Conservation (phyloP, 2,329 filamentous ascomycete species). For the Gnomoniopsis sp. region DNA sequence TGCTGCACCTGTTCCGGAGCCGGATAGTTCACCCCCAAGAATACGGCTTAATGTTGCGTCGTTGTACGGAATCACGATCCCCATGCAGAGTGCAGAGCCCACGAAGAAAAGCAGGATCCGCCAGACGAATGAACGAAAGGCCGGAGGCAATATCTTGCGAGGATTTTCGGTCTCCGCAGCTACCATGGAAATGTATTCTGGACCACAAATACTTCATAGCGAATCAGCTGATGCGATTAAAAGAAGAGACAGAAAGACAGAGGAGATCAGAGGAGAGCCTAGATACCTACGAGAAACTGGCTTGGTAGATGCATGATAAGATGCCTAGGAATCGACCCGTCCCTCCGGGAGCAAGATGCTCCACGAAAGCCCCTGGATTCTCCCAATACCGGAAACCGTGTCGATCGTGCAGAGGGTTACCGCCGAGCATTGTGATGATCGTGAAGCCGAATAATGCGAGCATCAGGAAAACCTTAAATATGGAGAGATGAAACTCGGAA, state of each 20-base stretch:
- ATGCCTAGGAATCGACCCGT: slow-evolving; percentile 62
- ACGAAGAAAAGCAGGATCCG: slow-evolving; percentile 65
- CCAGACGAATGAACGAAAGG: slow-evolving; percentile 65
- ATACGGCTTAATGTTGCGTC: slow-evolving; percentile 52
- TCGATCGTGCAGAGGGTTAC: slow-evolving; percentile 36
- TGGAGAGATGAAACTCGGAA: slow-evolving; percentile 43
- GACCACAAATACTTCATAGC: slow-evolving; percentile 54
- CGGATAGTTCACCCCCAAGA: slow-evolving; percentile 42
- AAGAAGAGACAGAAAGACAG: slow-evolving; percentile 8
- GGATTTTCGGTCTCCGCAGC: slow-evolving; percentile 55
- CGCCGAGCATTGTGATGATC: slow-evolving; percentile 42
- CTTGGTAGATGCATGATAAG: slow-evolving; percentile 58
- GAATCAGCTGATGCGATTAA: neutral
- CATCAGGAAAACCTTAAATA: slow-evolving; percentile 35
- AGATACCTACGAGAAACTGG: slow-evolving; percentile 44
- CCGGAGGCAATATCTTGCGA: slow-evolving; percentile 55
- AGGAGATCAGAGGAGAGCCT: too few relatives aligned
- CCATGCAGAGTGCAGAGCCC: slow-evolving; percentile 59
- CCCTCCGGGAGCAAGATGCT: slow-evolving; percentile 47
- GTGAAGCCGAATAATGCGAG: slow-evolving; percentile 32
- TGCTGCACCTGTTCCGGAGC: slow-evolving; percentile 51
- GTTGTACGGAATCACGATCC: slow-evolving; percentile 60
- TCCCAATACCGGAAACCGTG: slow-evolving; percentile 38
- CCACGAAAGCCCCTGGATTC: slow-evolving; percentile 51
- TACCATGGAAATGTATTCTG: slow-evolving; percentile 55